Percentiles rank a stretch among this genome's conserved stretches.
Conservation (phyloP, 1,284 basidiomycete genomes). For the Meripilus lineatus region DNA sequence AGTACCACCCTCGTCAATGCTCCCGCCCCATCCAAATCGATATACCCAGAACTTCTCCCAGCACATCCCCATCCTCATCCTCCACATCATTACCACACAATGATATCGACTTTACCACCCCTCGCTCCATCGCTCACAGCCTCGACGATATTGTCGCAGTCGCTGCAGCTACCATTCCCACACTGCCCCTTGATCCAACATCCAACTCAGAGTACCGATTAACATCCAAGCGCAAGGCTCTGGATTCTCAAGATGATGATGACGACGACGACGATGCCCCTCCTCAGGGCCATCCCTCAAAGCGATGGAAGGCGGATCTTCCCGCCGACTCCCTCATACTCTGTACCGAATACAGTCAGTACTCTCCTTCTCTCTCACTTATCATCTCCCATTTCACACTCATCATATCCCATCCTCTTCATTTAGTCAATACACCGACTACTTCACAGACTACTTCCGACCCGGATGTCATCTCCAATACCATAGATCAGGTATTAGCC, state of each 20-base stretch:
- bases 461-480: not conserved
- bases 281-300: conserved; percentile 5
- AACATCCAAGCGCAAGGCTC: conserved; percentile 12
- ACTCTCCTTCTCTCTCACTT: not conserved
- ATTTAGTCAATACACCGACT: not conserved
- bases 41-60: no score
- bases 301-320: not conserved
- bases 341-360: not conserved
- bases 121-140: conserved; percentile 9
- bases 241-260: no score
- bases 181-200: conserved; percentile 1
- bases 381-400: not conserved
- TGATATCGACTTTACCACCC: conserved; percentile 7
- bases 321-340: not conserved
- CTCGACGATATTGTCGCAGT: conserved; percentile 11
- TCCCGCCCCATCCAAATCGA: conserved; percentile 15
- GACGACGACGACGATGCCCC: conserved; percentile 10
- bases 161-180: conserved; percentile 11
- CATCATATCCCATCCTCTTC: not conserved
- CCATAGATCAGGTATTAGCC: not conserved
- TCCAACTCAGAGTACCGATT: conserved; percentile 11
- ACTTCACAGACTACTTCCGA: not conserved
- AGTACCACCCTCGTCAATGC: not conserved
- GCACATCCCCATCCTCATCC: no score
- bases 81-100: not conserved